These are phyloP conservation scores for Piedraia hortae DNA, from an alignment of 2,329 filamentous ascomycete species.

Conservation along the genomic window DNA sequence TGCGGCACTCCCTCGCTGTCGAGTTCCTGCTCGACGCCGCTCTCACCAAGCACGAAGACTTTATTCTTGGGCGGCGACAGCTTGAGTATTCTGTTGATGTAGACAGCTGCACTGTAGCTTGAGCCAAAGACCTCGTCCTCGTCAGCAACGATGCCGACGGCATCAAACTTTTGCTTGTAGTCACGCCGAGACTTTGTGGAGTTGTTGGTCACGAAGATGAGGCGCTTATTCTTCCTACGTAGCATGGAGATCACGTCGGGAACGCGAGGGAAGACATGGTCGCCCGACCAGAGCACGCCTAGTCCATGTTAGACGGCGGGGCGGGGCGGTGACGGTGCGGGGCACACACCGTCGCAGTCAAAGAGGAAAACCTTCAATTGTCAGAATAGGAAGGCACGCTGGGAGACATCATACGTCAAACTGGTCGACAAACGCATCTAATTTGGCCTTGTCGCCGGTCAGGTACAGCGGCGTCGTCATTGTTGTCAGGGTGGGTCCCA, in stretches of 20 bases:
- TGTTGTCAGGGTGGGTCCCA: slow-evolving; percentile 19
- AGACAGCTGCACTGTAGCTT: slow-evolving; percentile 81
- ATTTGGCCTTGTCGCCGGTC: slow-evolving; percentile 48
- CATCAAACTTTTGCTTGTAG: slow-evolving; percentile 74
- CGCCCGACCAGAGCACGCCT: slow-evolving; percentile 93
- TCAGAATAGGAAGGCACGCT: slow-evolving; percentile 2
- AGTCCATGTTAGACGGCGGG: slow-evolving; percentile 13
- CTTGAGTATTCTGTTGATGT: slow-evolving; percentile 77
- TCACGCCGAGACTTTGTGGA: slow-evolving; percentile 84
- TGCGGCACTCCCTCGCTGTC: slow-evolving; percentile 49
- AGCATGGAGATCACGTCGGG: slow-evolving; percentile 67
- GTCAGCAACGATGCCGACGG: slow-evolving; percentile 49
- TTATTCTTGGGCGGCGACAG: slow-evolving; percentile 59
- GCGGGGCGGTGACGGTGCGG: not conserved
- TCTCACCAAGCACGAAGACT: slow-evolving; percentile 80
- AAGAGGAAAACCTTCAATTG: slow-evolving; percentile 53
- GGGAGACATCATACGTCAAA: slow-evolving; percentile 41
- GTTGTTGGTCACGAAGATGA: slow-evolving; percentile 96
- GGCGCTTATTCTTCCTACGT: slow-evolving; percentile 60
- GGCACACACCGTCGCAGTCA: slow-evolving; percentile 67
- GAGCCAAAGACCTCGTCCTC: slow-evolving; percentile 89
- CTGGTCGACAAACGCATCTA: slow-evolving; percentile 59
- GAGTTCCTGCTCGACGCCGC: slow-evolving; percentile 74
- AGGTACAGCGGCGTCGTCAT: slow-evolving; percentile 23
- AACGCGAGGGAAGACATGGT: slow-evolving; percentile 62